A percentile compares a stretch with the other conserved stretches of the same genome.
phyloP scores from a whole-genome alignment of 495 filamentous ascomycete species.

The Ascobolus immersus region DNA sequence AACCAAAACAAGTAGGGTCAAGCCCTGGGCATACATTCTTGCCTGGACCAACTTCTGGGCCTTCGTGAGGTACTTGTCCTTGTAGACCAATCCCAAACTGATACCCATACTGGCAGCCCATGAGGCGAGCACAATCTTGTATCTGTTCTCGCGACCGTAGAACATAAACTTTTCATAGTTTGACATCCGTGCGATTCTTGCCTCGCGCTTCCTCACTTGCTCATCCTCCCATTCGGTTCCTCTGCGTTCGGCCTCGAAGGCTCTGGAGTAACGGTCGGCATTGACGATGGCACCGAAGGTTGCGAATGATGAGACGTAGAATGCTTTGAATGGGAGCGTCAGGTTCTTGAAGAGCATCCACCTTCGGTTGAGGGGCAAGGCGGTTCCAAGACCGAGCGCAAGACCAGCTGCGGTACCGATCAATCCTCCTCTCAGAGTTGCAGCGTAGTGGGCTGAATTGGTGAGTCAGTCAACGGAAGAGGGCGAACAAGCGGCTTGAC shows the following conservation, averaged over 20 bases:
- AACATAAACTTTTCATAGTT: conserved; percentile 28
- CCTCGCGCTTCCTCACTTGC: conserved; percentile 23
- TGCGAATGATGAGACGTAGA: conserved; percentile 57
- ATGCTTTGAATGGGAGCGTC: conserved; percentile 67
- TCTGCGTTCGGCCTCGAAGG: conserved; percentile 40
- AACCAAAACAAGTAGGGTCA: conserved; percentile 70
- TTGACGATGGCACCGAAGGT: conserved; percentile 70
- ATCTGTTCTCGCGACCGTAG: conserved; percentile 56
- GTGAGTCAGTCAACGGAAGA: neutral
- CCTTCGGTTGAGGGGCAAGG: conserved; percentile 5
- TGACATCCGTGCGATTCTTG: conserved; percentile 25
- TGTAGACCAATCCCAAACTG: conserved; percentile 48
- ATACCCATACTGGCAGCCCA: conserved; percentile 68
- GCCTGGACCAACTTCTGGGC: conserved; percentile 92
- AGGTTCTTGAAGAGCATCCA: conserved; percentile 43
- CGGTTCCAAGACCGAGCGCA: conserved; percentile 18
- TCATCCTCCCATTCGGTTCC: conserved; percentile 38
- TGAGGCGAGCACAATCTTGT: conserved; percentile 58
- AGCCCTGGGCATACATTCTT: conserved; percentile 87
- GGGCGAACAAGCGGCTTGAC: neutral
- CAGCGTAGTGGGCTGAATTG: conserved; percentile 24
- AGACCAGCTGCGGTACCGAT: conserved; percentile 29
- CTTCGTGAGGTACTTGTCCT: conserved; percentile 48
- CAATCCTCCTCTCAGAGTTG: conserved; percentile 57
- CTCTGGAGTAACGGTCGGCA: conserved; percentile 55